These are phyloP conservation scores for Athelia psychrophila DNA, from an alignment of 1,284 basidiomycete genomes.

Conservation along the genomic window DNA sequence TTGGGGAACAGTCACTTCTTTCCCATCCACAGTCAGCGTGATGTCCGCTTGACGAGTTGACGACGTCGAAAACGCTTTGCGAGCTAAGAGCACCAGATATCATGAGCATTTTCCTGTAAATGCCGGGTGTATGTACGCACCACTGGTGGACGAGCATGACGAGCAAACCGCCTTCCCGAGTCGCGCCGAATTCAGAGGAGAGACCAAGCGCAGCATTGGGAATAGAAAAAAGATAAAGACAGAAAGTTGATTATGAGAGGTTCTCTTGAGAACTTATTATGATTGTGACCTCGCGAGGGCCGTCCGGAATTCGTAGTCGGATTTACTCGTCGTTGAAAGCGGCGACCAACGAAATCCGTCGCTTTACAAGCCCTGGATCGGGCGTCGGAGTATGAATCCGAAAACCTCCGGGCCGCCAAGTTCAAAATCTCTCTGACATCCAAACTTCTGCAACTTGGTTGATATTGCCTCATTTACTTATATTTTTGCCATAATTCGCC, in stretches of 20 bases:
- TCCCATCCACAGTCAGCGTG: slow-evolving; percentile 89
- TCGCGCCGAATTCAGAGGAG: slow-evolving; percentile 60
- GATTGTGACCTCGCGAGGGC: no score
- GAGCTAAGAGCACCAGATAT: slow-evolving; percentile 33
- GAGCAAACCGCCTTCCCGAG: slow-evolving; percentile 58
- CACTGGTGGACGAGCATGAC: slow-evolving; percentile 38
- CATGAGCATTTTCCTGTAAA: slow-evolving; percentile 3
- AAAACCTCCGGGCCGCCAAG: no score
- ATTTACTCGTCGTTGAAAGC: slow-evolving; percentile 32
- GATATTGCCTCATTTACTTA: no score
- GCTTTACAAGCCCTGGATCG: not conserved
- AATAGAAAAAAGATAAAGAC: slow-evolving; percentile 23
- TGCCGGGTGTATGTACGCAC: slow-evolving; percentile 24
- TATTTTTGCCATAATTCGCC: no score
- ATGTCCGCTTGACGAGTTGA: slow-evolving; percentile 73
- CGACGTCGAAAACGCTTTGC: slow-evolving; percentile 62
- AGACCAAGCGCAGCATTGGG: slow-evolving; percentile 62
- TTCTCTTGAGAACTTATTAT: no score
- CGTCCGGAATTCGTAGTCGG: slow-evolving; percentile 9
- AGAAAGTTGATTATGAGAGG: slow-evolving; percentile 19
- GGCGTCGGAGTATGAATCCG: no score
- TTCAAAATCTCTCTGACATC: no score
- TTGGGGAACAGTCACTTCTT: slow-evolving; percentile 91
- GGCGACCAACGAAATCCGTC: slow-evolving; percentile 27
- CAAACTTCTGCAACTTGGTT: no score